Base-by-base conservation (phyloP, 1,284 basidiomycete species). In the Phylloboletellus chloephorus region DNA sequence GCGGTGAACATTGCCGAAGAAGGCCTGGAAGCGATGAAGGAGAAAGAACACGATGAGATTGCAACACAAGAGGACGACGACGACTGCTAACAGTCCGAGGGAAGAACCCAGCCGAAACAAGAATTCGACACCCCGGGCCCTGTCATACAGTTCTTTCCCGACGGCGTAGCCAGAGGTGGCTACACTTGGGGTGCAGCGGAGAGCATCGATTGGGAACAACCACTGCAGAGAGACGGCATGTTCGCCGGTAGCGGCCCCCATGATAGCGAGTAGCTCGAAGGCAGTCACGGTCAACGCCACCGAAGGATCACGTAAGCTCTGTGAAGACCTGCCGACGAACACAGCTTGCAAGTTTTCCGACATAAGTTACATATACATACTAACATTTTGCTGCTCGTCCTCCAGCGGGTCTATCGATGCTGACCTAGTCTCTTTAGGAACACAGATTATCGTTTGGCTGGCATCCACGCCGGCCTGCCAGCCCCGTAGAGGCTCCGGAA, bases 1-100 rank as follows among this genome's bases (percentile, higher is more conserved):
- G 89, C 90, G 20, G 86, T 86, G 47, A 82, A 84, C 67, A 92
- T 74, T 7, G 85, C 83, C 16, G 84, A 79, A 16, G 79, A 77
- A 22, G 85, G 82, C 39, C 87, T 90, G 57, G 45, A n/a, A n/a
- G 41, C 13, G 31, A 37, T 39, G 30, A 47, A 40, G 46, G 33
- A 37, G 37, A 50, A 43, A 39, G 35, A 40, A 16, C 9, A 34
- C 47, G 47, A 37, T 54, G 48, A 50, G 48, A 40, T 39, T 39
- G 25, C 33, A 46, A 41, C 36, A 44, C 43, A 36, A 24, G 29
- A 47, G 34, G 25, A 26, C 26, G 43, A 42, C 30, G 43, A 44
- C 39, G 46, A 44, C 31, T 31, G 76, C 85, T 59, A 50, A 88
- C 86, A 89, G 64, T 44, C 67, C 72, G 25, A 89, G 70, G 42